A percentile compares a stretch with the other conserved stretches of the same genome.
phyloP scores from a whole-genome alignment of 768 basidiomycete genomes.

The Mycena vitilis region DNA sequence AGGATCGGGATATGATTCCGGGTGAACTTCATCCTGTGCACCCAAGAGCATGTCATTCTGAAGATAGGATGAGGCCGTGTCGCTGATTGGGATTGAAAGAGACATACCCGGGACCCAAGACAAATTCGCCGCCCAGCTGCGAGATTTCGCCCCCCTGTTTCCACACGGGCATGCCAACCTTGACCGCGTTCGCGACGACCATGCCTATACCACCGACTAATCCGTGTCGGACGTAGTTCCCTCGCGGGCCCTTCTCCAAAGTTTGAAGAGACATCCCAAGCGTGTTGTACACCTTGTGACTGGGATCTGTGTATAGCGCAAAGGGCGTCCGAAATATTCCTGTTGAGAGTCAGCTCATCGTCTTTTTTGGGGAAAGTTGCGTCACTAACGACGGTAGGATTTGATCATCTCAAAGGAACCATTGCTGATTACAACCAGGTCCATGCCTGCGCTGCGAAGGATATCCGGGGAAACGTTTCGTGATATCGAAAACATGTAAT shows the following conservation, averaged over 20 bases:
- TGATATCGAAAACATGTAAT: conserved; percentile 74
- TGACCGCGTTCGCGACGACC: conserved; percentile 67
- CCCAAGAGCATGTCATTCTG: conserved; percentile 64
- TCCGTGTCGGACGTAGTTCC: conserved; percentile 64
- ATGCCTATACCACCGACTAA: conserved; percentile 63
- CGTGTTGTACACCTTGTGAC: conserved; percentile 63
- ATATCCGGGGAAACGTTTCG: conserved; percentile 59
- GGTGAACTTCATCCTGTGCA: conserved; percentile 74
- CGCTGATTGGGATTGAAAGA: not conserved
- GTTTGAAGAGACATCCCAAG: conserved; percentile 63
- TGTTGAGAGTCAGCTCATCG: conserved; percentile 35
- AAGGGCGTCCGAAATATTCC: conserved; percentile 74
- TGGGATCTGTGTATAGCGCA: conserved; percentile 74
- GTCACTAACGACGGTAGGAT: conserved; percentile 57
- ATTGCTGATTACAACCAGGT: conserved; percentile 72
- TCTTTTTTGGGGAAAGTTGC: not conserved
- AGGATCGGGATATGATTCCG: conserved; percentile 67
- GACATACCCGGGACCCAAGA: conserved; percentile 71
- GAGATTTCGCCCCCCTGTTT: conserved; percentile 66
- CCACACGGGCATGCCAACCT: conserved; percentile 71
- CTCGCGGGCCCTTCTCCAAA: conserved; percentile 50
- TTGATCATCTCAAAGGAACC: conserved; percentile 74
- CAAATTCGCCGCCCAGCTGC: conserved; percentile 81
- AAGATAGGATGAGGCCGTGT: conserved; percentile 15
- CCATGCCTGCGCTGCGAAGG: conserved; percentile 61